Percentiles rank a stretch among this genome's conserved stretches.
Conservation (phyloP, 2,329 filamentous ascomycete species). For the Balansia obtecta region DNA sequence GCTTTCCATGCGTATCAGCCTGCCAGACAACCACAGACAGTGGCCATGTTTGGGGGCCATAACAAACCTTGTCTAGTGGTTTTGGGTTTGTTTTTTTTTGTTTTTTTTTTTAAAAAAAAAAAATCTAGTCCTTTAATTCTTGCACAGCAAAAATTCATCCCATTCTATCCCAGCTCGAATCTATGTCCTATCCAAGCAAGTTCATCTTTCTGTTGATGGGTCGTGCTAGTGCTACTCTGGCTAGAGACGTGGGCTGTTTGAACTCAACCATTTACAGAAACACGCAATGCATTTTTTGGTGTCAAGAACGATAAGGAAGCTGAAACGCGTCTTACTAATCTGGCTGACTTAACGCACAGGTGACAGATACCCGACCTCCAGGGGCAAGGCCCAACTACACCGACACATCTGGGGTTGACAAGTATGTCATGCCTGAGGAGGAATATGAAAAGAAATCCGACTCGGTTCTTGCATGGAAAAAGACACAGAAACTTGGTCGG, state of each 20-base stretch:
- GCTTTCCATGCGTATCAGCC: not conserved
- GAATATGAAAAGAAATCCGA: constrained; percentile 81
- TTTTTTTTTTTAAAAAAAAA: not conserved
- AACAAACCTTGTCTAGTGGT: not conserved
- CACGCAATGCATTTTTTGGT: not conserved
- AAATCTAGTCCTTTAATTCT: not conserved
- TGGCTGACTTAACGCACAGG: constrained; percentile 34
- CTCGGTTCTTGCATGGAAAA: constrained; percentile 92
- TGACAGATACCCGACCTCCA: constrained; percentile 67
- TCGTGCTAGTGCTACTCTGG: too few relatives aligned
- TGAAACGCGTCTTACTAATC: constrained; percentile 14
- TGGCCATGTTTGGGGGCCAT: not conserved
- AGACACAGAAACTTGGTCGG: constrained; percentile 83
- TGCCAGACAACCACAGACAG: not conserved
- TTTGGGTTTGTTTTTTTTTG: not conserved
- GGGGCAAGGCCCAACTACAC: constrained; percentile 66
- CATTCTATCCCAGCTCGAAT: too few relatives aligned
- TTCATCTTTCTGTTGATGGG: not conserved
- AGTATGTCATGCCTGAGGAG: constrained; percentile 76
- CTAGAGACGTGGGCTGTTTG: too few relatives aligned
- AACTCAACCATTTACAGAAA: not conserved
- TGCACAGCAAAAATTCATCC: too few relatives aligned
- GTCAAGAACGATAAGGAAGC: not conserved
- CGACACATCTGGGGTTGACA: constrained; percentile 70
- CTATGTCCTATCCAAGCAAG: too few relatives aligned